phyloP scores from a whole-genome alignment of 208 protist genomes.

The Crithidia brevicula region DNA sequence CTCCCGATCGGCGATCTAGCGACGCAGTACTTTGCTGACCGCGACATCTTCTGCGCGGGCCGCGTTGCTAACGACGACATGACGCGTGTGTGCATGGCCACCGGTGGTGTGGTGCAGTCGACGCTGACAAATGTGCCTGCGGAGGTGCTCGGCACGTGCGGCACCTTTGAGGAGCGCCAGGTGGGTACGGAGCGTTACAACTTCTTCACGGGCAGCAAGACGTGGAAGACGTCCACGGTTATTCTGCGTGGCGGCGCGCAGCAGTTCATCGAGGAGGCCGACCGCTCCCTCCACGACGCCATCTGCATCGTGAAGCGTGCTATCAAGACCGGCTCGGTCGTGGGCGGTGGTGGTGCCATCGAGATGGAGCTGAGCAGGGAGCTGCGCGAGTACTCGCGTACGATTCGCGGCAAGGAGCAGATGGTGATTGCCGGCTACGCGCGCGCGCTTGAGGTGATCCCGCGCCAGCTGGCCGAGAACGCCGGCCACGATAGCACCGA shows the following conservation, averaged over 20 bases:
- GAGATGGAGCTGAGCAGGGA: conserved; percentile 99
- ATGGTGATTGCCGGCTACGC: conserved; percentile 99
- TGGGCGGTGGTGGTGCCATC: conserved; percentile 99
- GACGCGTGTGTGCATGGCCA: conserved; percentile 96
- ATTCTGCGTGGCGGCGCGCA: conserved; percentile 98
- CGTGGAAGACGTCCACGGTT: conserved; percentile 92
- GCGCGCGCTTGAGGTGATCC: conserved; percentile 99
- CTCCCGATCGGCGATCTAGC: conserved; percentile 99
- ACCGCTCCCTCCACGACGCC: conserved; percentile 99
- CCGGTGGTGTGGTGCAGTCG: conserved; percentile 97
- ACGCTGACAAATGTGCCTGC: conserved; percentile 96
- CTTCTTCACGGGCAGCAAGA: conserved; percentile 98
- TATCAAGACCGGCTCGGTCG: conserved; percentile 96
- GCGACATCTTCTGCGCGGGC: conserved; percentile 99
- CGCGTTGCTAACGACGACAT: conserved; percentile 98
- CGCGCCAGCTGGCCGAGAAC: conserved; percentile 98
- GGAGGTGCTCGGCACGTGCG: conserved; percentile 96
- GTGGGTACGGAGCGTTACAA: conserved; percentile 99
- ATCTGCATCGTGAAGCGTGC: conserved; percentile 99
- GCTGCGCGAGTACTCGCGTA: conserved; percentile 96
- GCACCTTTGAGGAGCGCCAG: conserved; percentile 99
- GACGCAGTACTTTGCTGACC: conserved; percentile 99
- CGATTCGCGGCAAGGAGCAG: conserved; percentile 99
- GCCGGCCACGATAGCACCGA: conserved; percentile 99
- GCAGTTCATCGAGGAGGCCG: conserved; percentile 99